Evolutionary conservation across 148 eudicot genomes (phyloP), one percentile per base, ranked within the genome.

Genomic region (Fallopia convolvulus): DNA sequence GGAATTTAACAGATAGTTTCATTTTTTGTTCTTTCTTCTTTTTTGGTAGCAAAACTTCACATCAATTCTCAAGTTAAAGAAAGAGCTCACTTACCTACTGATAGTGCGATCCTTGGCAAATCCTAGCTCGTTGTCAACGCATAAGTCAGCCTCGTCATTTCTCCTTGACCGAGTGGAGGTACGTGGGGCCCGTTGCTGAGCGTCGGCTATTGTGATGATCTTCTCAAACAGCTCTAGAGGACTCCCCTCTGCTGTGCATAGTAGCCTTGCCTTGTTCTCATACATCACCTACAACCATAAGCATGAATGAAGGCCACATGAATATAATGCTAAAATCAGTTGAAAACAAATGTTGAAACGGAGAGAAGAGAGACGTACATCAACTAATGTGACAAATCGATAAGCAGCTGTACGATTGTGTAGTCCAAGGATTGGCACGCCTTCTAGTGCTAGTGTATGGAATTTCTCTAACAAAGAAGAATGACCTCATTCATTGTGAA

Each of bases 61-160:
- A 36, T 36, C 39, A 36, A 36, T 36, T 36, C 39, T 36, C 39
- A 36, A 36, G 39, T 36, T 2, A 36, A 36, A 2, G 4, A 4
- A 36, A 74, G 2, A n/a, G 10, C 4, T 44, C 15, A n/a, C 77
- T 79, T 84, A 91, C 99, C 99, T 87, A 63, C 99, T 95, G 78
- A 92, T 87, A 70, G 97, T 92, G 46, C 97, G 96, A 81, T 95
- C 99, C 83, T 95, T 95, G 33, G 97, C 93, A 61, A 95, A 95
- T 33, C 92, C 97, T 70, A 95, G 83, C 77, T 95, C 94, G 80
- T 95, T 92, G 82, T 95, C 99, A 17, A 95, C 99, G 48, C 99
- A 92, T 71, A 95, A 84, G 77, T 92, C 97, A 74, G 80, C 77
- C 47, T 86, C 90, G 68, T 95, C 99, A 49, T 78, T 89, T 80